Percentiles rank a stretch among this genome's conserved stretches.
Evolutionary conservation across 306 rosid species (phyloP).

Genomic region (Begonia masoniana): DNA sequence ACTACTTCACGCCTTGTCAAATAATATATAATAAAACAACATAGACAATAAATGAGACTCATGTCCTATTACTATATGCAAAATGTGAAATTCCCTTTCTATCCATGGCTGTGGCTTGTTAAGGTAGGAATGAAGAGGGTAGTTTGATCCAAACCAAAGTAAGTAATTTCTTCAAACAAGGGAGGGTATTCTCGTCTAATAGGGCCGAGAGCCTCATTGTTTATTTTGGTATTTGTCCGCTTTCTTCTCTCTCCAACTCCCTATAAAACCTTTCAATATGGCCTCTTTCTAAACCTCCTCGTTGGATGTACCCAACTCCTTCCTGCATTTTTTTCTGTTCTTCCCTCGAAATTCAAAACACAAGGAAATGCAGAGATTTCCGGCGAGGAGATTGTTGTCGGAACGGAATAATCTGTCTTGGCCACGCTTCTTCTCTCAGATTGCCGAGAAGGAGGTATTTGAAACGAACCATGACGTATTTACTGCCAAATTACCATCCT

Average conservation of each 20-base stretch:
- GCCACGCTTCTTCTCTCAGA: constrained; percentile 28
- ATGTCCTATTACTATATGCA: too few species aligned
- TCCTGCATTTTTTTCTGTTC: not conserved
- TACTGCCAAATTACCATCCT: constrained; percentile 39
- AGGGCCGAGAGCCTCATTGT: too few species aligned
- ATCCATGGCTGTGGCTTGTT: too few species aligned
- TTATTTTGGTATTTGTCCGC: not conserved
- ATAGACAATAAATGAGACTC: too few species aligned
- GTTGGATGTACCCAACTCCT: not conserved
- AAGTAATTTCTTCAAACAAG: too few species aligned
- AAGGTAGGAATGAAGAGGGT: too few species aligned
- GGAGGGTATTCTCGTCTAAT: too few species aligned
- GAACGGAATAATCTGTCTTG: constrained; percentile 1
- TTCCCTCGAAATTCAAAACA: not conserved
- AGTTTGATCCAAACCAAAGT: too few species aligned
- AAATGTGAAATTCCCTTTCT: too few species aligned
- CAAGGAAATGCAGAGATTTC: constrained; percentile 39
- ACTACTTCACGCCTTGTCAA: too few species aligned
- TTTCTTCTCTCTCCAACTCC: not conserved
- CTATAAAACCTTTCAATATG: not conserved
- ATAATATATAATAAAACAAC: too few species aligned
- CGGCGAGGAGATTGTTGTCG: constrained; percentile 17
- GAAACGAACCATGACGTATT: constrained; percentile 1
- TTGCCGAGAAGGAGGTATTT: constrained; percentile 13
- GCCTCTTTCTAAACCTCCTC: not conserved